Base-by-base conservation (phyloP, 257 asterid genomes). In the Prunella vulgaris region DNA sequence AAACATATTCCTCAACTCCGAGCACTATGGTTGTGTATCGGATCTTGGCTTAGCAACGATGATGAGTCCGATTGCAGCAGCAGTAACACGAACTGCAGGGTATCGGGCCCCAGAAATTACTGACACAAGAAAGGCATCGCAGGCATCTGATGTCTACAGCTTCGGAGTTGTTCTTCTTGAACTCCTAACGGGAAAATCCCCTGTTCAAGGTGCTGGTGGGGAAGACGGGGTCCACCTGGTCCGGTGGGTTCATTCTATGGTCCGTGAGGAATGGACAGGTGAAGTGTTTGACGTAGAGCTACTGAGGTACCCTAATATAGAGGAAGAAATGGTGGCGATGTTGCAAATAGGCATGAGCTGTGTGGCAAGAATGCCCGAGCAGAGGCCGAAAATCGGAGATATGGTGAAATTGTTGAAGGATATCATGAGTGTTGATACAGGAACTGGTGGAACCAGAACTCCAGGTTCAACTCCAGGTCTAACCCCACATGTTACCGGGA, bases 181-280 rank as follows among this genome's bases (percentile, higher is more conserved):
- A 64, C 91, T 87, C 70, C 88, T 87, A 22, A 85, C 88, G 0
- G 89, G 95, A 60, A 85, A 85, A 65, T 83, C 89, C 10, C 91
- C 95, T 0, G 76, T 82, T 27, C 75, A 79, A 1, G 60, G 81
- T 4, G 49, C 17, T 13, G 51, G 51, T 14, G 71, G 82, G 0
- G 84, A 82, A 14, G 88, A 85, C 67, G 87, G 59, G 12, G 66
- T 82, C 79, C 85, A 87, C 42, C 59, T 87, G 63, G 95, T 83
- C n/a, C 78, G 85, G 21, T 85, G 91, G 91, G 91, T 87, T 46
- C 78, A 82, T 0, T 87, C 85, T 0, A 89, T 85, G 60, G 95
- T 87, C 2, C 83, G 95, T 6, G 89, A 87, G 77, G 95, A 85
- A 52, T 87, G 94, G 91, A 82, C 89, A 5, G 89, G 85, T 15